These are phyloP conservation scores for Hyphopichia wangnamkhiaoensis DNA, from an alignment of 1,139 yeast genomes.

Conservation along the genomic window DNA sequence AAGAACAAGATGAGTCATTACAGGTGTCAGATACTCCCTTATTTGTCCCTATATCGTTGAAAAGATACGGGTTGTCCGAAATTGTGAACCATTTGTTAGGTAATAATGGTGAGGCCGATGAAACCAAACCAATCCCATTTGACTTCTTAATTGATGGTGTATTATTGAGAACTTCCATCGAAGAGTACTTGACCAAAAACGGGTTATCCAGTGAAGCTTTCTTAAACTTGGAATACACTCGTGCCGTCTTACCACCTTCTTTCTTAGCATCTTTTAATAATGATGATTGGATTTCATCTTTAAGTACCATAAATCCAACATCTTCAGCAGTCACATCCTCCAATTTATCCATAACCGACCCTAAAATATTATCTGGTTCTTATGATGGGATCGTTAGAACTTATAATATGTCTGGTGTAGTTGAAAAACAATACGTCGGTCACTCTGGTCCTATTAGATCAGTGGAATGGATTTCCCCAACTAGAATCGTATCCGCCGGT, in stretches of 20 bases:
- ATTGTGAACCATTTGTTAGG: slow-evolving; percentile 85
- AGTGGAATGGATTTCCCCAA: slow-evolving; percentile 74
- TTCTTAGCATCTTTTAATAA: slow-evolving; percentile 84
- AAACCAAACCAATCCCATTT: slow-evolving; percentile 75
- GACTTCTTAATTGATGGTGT: slow-evolving; percentile 90
- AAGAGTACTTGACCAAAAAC: slow-evolving; percentile 71
- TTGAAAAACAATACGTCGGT: slow-evolving; percentile 80
- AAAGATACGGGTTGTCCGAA: slow-evolving; percentile 90
- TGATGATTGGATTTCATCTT: slow-evolving; percentile 94
- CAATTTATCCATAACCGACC: slow-evolving; percentile 27
- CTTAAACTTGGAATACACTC: slow-evolving; percentile 80
- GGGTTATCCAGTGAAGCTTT: slow-evolving; percentile 85
- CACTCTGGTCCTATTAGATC: slow-evolving; percentile 85
- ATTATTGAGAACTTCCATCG: slow-evolving; percentile 72
- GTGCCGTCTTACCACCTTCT: slow-evolving; percentile 92
- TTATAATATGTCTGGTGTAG: slow-evolving; percentile 82
- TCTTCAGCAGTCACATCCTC: slow-evolving; percentile 29
- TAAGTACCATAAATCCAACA: slow-evolving; percentile 49
- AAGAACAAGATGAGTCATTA: slow-evolving; percentile 73
- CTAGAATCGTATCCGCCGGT: slow-evolving; percentile 81
- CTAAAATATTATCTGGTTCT: slow-evolving; percentile 79
- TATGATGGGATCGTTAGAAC: slow-evolving; percentile 94
- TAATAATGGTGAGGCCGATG: slow-evolving; percentile 29
- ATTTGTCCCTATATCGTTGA: slow-evolving; percentile 81
- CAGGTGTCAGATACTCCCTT: slow-evolving; percentile 83